These are phyloP conservation scores for Bifiguratus adelaidae DNA, from an alignment of 192 early-diverging fungal genomes.

Conservation along the genomic window DNA sequence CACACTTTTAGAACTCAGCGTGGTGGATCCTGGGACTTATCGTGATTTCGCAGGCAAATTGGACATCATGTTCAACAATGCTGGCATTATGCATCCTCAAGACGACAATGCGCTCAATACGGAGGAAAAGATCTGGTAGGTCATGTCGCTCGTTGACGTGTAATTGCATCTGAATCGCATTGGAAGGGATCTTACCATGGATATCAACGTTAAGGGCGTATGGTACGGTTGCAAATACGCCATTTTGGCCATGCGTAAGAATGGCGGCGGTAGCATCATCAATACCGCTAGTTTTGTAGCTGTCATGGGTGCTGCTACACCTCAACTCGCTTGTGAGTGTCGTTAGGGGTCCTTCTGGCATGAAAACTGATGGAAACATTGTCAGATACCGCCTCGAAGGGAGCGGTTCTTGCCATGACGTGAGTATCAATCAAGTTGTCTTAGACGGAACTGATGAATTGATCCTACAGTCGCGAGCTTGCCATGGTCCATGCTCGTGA, in stretches of 20 bases:
- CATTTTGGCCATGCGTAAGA: slow-evolving; percentile 62
- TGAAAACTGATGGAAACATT: neutral
- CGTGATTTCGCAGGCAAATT: slow-evolving; percentile 42
- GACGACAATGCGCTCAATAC: slow-evolving; percentile 73
- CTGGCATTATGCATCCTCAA: slow-evolving; percentile 74
- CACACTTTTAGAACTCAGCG: neutral
- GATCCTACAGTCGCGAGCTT: slow-evolving; percentile 48
- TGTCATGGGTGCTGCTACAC: slow-evolving; percentile 69
- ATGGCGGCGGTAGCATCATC: slow-evolving; percentile 70
- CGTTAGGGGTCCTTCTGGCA: neutral
- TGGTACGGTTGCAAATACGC: slow-evolving; percentile 82
- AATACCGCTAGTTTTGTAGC: slow-evolving; percentile 81
- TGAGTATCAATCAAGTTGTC: slow-evolving; percentile 13
- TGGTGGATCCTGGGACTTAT: neutral
- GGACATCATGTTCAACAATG: slow-evolving; percentile 80
- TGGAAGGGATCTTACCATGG: slow-evolving; percentile 51
- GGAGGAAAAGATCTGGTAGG: slow-evolving; percentile 68
- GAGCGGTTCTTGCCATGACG: slow-evolving; percentile 78
- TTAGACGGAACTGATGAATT: neutral
- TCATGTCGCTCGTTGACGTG: slow-evolving; percentile 7
- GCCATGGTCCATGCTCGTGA: slow-evolving; percentile 78
- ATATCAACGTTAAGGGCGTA: slow-evolving; percentile 84
- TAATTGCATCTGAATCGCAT: neutral
- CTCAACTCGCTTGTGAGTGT: slow-evolving; percentile 67
- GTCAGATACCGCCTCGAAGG: slow-evolving; percentile 76